phyloP scores from a whole-genome alignment of 345 rosid species.

The Dovyalis caffra region DNA sequence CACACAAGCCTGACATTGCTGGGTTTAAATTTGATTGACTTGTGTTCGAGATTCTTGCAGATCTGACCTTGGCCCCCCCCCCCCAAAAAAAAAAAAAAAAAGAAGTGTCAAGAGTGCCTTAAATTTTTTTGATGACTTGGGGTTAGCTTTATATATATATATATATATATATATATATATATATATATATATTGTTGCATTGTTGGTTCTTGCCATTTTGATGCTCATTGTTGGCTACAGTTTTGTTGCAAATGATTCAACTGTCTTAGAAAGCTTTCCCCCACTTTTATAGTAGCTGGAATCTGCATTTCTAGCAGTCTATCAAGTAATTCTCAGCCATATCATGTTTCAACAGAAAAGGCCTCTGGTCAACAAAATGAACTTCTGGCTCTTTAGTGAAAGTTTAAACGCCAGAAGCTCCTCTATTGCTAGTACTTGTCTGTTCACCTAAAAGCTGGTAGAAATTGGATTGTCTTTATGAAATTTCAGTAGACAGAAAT shows the following conservation, averaged over 20 bases:
- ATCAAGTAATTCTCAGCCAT: too few species aligned
- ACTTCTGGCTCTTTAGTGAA: neutral
- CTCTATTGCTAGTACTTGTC: neutral
- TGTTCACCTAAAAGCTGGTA: too few species aligned
- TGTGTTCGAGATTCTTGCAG: neutral
- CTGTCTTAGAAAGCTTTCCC: too few species aligned
- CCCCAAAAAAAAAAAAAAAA: too few species aligned
- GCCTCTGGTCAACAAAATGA: neutral
- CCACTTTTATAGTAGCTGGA: too few species aligned
- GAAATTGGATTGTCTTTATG: neutral
- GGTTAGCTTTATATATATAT: too few species aligned
- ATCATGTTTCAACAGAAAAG: neutral
- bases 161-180: too few species aligned
- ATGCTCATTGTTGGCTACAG: too few species aligned
- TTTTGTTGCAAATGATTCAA: too few species aligned
- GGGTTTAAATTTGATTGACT: neutral
- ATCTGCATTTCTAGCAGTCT: too few species aligned
- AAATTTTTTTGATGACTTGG: neutral
- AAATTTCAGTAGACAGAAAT: neutral
- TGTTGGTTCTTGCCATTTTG: too few species aligned
- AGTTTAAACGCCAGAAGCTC: neutral
- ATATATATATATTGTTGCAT: too few species aligned
- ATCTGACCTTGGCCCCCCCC: neutral
- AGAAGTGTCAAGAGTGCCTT: neutral
- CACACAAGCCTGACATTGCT: neutral